phyloP scores from a whole-genome alignment of 129 eudicot genomes.

The Flaveria ramosissima region DNA sequence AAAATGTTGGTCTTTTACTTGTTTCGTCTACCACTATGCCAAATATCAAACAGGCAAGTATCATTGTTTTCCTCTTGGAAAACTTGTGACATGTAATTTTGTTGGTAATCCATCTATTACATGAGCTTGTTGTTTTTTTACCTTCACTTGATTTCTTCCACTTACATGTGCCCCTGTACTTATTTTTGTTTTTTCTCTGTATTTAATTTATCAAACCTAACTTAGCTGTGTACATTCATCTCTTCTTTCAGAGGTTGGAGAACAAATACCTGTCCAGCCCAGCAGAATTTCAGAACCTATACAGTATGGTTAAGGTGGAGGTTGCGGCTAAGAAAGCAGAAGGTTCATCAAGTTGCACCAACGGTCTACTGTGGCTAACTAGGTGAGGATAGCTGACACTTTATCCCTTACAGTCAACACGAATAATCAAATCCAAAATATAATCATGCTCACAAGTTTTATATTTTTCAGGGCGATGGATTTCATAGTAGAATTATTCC shows the following conservation, averaged over 20 bases:
- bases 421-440: conserved; percentile 1
- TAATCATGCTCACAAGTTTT: conserved; percentile 16
- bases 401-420: not conserved
- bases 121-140: not conserved
- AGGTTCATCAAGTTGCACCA: conserved; percentile 87
- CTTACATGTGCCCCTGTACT: not conserved
- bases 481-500: conserved; percentile 72
- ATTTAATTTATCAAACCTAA: not conserved
- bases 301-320: conserved; percentile 69
- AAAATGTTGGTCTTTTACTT: not conserved
- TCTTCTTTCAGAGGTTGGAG: conserved; percentile 67
- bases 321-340: conserved; percentile 75
- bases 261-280: conserved; percentile 63
- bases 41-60: conserved; percentile 11
- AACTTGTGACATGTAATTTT: not conserved
- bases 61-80: not conserved
- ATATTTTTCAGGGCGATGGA: conserved; percentile 76
- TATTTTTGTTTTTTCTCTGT: not conserved
- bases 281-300: conserved; percentile 70
- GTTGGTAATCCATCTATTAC: conserved; percentile 1
- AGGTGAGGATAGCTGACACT: conserved; percentile 43
- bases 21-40: conserved; percentile 10
- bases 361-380: conserved; percentile 89
- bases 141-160: not conserved
- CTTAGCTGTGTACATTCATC: conserved; percentile 4